phyloP scores from a whole-genome alignment of 2,329 filamentous ascomycete genomes.

The Pseudogymnoascus sp. region DNA sequence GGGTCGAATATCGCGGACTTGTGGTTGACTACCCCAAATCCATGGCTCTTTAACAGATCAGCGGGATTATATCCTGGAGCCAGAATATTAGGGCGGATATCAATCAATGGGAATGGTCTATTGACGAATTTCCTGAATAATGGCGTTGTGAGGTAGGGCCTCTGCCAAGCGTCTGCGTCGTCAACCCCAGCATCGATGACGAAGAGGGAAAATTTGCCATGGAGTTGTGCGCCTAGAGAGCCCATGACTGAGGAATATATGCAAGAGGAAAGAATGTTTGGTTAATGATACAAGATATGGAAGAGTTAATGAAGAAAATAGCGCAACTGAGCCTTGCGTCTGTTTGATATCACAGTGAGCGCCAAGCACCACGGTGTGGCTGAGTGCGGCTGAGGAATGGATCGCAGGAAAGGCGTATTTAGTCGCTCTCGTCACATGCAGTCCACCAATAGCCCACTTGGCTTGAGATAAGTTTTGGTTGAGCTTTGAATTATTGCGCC shows the following conservation, averaged over 20 bases:
- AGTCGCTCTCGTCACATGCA: neutral
- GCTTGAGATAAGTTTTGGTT: neutral
- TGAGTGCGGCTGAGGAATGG: neutral
- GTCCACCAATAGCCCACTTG: neutral
- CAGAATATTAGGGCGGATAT: neutral
- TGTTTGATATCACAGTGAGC: neutral
- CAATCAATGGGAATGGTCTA: neutral
- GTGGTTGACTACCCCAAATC: neutral
- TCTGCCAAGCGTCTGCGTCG: constrained; percentile 4
- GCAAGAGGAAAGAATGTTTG: neutral
- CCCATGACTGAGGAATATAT: neutral
- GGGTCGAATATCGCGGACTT: constrained; percentile 1
- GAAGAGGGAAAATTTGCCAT: constrained; percentile 2
- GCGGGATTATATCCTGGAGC: neutral
- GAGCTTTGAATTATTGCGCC: neutral
- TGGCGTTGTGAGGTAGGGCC: constrained; percentile 2
- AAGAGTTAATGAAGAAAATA: neutral
- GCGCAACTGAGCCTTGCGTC: neutral
- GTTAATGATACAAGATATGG: neutral
- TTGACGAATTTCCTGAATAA: constrained; percentile 2
- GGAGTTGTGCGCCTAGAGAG: neutral
- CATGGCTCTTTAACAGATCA: neutral
- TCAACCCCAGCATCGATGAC: constrained; percentile 6
- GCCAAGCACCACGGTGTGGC: neutral
- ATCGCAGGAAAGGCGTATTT: neutral